Percentiles rank a stretch among this genome's conserved stretches.
phyloP scores from a whole-genome alignment of 2,329 filamentous ascomycete genomes.

The Westerdykella ornata region DNA sequence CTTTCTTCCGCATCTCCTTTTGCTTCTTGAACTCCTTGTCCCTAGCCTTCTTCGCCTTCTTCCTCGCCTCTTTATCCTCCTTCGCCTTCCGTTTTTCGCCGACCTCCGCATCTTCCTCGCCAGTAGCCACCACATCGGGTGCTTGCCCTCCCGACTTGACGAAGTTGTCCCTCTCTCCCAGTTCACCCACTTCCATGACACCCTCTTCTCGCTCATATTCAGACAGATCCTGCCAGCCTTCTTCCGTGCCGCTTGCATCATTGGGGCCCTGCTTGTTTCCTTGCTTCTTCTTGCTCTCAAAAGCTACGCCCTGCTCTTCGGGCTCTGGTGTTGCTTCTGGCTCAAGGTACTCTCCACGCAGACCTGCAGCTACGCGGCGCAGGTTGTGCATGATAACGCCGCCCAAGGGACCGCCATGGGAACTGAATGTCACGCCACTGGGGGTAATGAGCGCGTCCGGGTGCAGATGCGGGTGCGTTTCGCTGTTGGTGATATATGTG shows the following conservation, averaged over 20 bases:
- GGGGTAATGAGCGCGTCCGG: constrained; percentile 43
- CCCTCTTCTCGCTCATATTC: constrained; percentile 39
- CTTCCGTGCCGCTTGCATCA: constrained; percentile 6
- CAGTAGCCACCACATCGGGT: constrained; percentile 20
- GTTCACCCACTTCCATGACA: constrained; percentile 38
- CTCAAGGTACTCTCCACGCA: constrained; percentile 47
- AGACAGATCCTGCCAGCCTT: constrained; percentile 40
- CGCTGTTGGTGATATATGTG: constrained; percentile 38
- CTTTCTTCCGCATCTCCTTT: constrained; percentile 27
- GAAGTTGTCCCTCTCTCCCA: constrained; percentile 32
- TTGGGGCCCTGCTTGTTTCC: not conserved
- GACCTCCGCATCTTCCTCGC: constrained; percentile 9
- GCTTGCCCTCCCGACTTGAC: constrained; percentile 25
- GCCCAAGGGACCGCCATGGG: constrained; percentile 40
- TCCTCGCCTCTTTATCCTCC: constrained; percentile 48
- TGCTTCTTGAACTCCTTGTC: constrained; percentile 40
- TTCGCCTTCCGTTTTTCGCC: constrained; percentile 29
- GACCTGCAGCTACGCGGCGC: constrained; percentile 47
- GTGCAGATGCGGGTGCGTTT: constrained; percentile 42
- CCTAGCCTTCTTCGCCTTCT: constrained; percentile 51
- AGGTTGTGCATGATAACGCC: constrained; percentile 50
- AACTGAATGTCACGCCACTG: constrained; percentile 39
- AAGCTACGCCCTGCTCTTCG: constrained; percentile 19
- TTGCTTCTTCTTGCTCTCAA: constrained; percentile 8
- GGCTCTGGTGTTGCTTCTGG: constrained; percentile 40